These are phyloP conservation scores for Camelina laxa DNA, from an alignment of 345 rosid genomes.

Conservation along the genomic window DNA sequence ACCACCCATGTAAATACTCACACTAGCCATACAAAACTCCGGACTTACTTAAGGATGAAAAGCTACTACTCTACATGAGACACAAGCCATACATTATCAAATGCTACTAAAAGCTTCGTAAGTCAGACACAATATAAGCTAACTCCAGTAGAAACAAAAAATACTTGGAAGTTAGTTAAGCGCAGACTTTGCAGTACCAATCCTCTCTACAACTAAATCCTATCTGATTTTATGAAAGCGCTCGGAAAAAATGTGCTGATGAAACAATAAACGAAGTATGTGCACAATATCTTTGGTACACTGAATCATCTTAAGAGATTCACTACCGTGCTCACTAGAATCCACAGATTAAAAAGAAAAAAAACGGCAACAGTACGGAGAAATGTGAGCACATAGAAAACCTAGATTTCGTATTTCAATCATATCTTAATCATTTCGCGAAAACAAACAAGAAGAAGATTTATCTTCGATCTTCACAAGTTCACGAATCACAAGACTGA, in stretches of 20 bases:
- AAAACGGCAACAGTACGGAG: slow-evolving; percentile 13
- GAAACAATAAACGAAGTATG: neutral
- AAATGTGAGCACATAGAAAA: slow-evolving; percentile 32
- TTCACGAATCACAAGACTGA: slow-evolving; percentile 22
- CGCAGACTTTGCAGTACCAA: slow-evolving; percentile 6
- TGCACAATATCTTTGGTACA: neutral
- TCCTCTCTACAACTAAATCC: neutral
- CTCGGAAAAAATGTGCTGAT: slow-evolving; percentile 9
- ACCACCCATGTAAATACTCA: slow-evolving; percentile 33
- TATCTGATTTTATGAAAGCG: neutral
- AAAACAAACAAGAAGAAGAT: neutral
- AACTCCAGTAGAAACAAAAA: neutral
- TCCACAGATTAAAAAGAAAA: too few relatives aligned
- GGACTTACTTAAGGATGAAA: slow-evolving; percentile 9
- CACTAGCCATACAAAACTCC: slow-evolving; percentile 25
- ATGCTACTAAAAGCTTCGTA: neutral
- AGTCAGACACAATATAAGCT: neutral
- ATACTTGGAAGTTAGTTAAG: neutral
- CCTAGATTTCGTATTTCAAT: slow-evolving; percentile 41
- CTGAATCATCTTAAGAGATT: slow-evolving; percentile 3
- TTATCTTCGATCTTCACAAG: slow-evolving; percentile 25
- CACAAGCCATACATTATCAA: slow-evolving; percentile 21
- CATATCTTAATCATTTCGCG: slow-evolving; percentile 2
- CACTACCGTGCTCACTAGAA: neutral
- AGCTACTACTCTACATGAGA: slow-evolving; percentile 23